phyloP scores from a whole-genome alignment of 176 grass and related monocot species.

The Hyparrhenia diplandra region DNA sequence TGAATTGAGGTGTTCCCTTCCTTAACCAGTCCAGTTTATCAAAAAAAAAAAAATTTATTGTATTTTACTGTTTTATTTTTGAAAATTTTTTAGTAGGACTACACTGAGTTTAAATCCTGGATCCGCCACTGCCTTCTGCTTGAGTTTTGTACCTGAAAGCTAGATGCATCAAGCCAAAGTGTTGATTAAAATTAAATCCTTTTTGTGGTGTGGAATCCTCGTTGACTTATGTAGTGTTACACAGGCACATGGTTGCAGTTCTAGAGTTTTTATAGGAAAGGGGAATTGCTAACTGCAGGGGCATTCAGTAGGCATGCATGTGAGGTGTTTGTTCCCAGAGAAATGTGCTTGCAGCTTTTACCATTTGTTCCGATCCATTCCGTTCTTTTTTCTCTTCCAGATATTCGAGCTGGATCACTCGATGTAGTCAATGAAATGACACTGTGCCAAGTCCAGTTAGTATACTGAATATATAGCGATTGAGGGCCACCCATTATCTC shows the following conservation, averaged over 20 bases:
- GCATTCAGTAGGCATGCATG: not conserved
- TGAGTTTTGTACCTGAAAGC: not conserved
- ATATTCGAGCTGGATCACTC: not conserved
- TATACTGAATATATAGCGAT: not conserved
- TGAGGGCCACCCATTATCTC: not conserved
- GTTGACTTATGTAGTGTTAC: not conserved
- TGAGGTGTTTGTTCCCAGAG: not conserved
- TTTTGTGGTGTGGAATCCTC: not conserved
- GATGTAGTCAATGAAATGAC: not conserved
- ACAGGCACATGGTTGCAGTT: not conserved
- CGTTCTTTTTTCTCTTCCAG: not conserved
- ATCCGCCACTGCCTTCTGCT: not conserved
- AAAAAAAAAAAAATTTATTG: too few species aligned
- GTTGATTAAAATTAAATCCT: not conserved
- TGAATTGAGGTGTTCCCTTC: too few species aligned
- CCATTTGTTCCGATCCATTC: too few species aligned
- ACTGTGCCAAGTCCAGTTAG: too few species aligned
- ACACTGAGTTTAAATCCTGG: too few species aligned
- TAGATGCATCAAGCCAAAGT: not conserved
- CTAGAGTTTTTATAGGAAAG: not conserved
- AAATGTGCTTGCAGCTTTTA: not conserved
- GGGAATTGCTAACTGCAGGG: not conserved
- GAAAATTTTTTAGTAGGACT: too few species aligned
- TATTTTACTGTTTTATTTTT: too few species aligned
- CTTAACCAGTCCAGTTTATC: too few species aligned